Conservation (phyloP, 192 early-diverging fungal genomes). For the Mortierella hygrophila region DNA sequence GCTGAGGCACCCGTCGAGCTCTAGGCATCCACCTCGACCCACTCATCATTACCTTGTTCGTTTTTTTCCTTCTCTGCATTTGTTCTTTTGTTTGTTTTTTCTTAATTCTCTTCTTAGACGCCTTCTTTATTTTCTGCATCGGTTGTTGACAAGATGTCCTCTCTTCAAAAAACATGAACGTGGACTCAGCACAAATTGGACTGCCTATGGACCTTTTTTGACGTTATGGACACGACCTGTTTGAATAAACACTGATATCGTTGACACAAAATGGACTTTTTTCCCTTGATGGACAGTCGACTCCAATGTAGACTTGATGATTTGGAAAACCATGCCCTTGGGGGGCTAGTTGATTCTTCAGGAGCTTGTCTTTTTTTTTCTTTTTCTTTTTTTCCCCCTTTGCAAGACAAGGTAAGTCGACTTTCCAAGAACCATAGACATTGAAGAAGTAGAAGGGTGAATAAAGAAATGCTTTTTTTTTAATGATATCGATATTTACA, state of each 20-base stretch:
- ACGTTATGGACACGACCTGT: neutral
- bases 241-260: slow-evolving; percentile 8
- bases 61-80: slow-evolving; percentile 2
- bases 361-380: neutral
- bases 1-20: slow-evolving; percentile 7
- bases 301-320: neutral
- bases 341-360: neutral
- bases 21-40: neutral
- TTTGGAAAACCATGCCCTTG: neutral
- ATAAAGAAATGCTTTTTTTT: slow-evolving; percentile 1
- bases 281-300: neutral
- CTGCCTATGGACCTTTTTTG: neutral
- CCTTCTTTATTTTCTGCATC: slow-evolving; percentile 14
- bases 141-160: slow-evolving; percentile 13
- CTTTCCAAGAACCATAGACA: neutral
- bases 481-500: neutral
- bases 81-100: slow-evolving; percentile 15
- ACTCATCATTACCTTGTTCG: neutral
- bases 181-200: neutral
- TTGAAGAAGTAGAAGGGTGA: neutral
- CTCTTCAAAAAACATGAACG: neutral
- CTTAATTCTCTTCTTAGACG: neutral
- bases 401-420: neutral
- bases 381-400: neutral
- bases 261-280: neutral